Conservation (phyloP, 768 basidiomycete species). For the Leccinellum albellum region DNA sequence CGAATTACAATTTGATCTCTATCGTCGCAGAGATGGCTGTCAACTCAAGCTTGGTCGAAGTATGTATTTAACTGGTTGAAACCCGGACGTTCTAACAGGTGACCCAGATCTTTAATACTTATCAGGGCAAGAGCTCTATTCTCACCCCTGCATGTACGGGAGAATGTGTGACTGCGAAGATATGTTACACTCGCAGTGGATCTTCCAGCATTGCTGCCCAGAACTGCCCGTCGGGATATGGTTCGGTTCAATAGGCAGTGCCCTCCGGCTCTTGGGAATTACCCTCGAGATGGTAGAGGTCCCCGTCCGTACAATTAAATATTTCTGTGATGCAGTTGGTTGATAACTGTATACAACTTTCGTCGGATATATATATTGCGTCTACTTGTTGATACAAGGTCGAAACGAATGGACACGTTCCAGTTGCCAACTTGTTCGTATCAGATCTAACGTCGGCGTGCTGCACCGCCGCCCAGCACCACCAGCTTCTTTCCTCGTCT, state of each 20-base stretch:
- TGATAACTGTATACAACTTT: not conserved
- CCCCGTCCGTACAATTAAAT: too few species aligned
- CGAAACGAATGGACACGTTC: not conserved
- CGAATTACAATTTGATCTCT: not conserved
- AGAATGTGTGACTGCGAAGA: conserved; percentile 60
- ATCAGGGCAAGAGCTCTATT: conserved; percentile 69
- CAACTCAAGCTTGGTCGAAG: conserved; percentile 55
- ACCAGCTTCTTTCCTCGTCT: conserved; percentile 63
- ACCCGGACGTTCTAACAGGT: conserved; percentile 1
- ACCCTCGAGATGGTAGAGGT: not conserved
- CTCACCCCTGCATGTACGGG: conserved; percentile 53
- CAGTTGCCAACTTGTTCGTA: not conserved
- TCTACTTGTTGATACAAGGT: conserved; percentile 13
- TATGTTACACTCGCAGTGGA: conserved; percentile 76
- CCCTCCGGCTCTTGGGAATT: not conserved
- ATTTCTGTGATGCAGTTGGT: not conserved
- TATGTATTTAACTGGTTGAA: conserved; percentile 27
- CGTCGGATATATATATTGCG: conserved; percentile 4
- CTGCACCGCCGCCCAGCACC: conserved; percentile 64
- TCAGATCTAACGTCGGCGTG: conserved; percentile 40
- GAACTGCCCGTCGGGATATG: conserved; percentile 62
- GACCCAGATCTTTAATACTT: conserved; percentile 56
- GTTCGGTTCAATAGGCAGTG: conserved; percentile 52
- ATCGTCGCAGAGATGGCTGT: conserved; percentile 49
- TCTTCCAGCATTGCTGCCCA: conserved; percentile 56